Evolutionary conservation across 169 alveolate species (phyloP), one percentile per base, ranked within the genome.

Genomic region (Cryptosporidium canis): DNA sequence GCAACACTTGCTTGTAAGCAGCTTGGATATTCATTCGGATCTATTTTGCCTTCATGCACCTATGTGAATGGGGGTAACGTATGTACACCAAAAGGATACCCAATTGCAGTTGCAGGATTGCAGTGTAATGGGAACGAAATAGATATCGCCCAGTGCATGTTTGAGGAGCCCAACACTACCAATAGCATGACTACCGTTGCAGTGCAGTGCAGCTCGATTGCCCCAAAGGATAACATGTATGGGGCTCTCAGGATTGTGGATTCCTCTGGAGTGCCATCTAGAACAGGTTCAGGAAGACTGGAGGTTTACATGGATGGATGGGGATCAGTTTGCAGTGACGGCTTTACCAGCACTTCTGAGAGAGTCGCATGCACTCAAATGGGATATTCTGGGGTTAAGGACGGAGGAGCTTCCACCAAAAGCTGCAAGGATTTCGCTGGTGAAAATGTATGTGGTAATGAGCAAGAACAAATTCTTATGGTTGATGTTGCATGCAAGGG

Each of bases 331-430:
- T 77, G 87, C 27, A 77, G 87, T 41, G 87, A 77, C 58, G 87
- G 87, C 1, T 77, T 77, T 55, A 77, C 77, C 21, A 55, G 77
- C 31, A 47, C 51, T 9, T 77, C 87, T 21, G 87, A 77, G 45
- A 77, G 72, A 61, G 87, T 77, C 16, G 87, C 87, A 24, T 77
- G 87, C 43, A 61, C 45, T 24, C 87, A 77, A 33, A 77, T 77
- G 87, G 87, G 87, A 61, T 77, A 77, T 33, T 77, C 87, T 77
- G 87, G 72, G 24, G 72, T 77, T 2, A 77, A 63, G 90, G 92
- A 94, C 45, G 96, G 96, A 31, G 98, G 98, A n/a, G 67, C 92
- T 64, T 96, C 96, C 12, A 94, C 92, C 21, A 92, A 91, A 24
- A 92, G 85, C 27, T 95, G 98, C 39, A 67, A 92, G 31, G 94